phyloP scores from a whole-genome alignment of 1,284 basidiomycete species.

The Thelephora terrestris region DNA sequence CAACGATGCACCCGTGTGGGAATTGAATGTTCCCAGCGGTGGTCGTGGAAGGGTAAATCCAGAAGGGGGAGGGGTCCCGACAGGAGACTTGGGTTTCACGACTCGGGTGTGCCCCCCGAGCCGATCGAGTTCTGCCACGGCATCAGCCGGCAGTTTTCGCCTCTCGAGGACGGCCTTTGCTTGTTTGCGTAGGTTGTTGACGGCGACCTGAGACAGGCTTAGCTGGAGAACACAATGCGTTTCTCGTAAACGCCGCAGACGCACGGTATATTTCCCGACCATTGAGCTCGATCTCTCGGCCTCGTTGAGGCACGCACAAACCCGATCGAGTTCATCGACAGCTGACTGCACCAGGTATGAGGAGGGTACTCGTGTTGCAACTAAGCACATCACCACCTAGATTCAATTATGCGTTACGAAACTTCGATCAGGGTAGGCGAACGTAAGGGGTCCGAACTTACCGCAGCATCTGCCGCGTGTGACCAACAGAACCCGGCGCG shows the following conservation, averaged over 20 bases:
- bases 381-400: constrained; percentile 60
- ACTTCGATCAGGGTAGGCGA: constrained; percentile 1
- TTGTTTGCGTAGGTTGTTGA: constrained; percentile 39
- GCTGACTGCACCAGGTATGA: constrained; percentile 46
- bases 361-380: constrained; percentile 46
- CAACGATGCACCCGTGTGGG: background rate
- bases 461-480: constrained; percentile 47
- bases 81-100: constrained; percentile 18
- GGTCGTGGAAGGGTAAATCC: background rate
- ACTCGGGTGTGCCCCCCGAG: constrained; percentile 51
- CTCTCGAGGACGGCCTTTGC: constrained; percentile 39
- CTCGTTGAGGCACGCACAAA: constrained; percentile 42
- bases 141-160: constrained; percentile 18
- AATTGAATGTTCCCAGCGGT: background rate
- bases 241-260: constrained; percentile 10
- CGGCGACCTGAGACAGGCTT: constrained; percentile 28
- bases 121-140: constrained; percentile 45
- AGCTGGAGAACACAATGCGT: constrained; percentile 1
- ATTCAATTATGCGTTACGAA: constrained; percentile 1
- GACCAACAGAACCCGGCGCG: constrained; percentile 50
- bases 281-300: constrained; percentile 35
- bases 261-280: constrained; percentile 41
- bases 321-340: constrained; percentile 43
- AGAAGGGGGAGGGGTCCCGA: constrained; percentile 1
- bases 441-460: constrained; percentile 25